Evolutionary conservation across 257 asterid species (phyloP).

Genomic region (Ballota nigra): DNA sequence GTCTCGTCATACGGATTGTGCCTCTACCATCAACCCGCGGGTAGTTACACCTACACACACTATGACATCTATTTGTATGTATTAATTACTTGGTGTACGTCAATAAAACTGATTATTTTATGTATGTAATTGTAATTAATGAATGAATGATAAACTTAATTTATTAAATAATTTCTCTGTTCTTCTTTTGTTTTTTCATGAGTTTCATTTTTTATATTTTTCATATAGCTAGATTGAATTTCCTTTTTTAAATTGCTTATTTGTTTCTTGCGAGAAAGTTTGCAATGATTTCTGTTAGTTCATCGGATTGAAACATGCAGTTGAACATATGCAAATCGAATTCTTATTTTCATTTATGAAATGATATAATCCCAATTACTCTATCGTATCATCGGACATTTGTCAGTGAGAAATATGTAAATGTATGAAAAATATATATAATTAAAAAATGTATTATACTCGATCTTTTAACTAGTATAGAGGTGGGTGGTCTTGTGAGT

Average conservation of each 20-base stretch:
- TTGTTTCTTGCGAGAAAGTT: background rate
- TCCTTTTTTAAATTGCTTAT: no score
- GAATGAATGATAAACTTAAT: no score
- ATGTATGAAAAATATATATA: background rate
- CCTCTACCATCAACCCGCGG: constrained; percentile 1
- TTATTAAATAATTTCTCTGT: no score
- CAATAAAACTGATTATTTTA: background rate
- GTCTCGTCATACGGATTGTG: constrained; percentile 35
- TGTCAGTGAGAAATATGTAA: no score
- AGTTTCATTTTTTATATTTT: background rate
- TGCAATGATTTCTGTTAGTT: background rate
- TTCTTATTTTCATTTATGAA: background rate
- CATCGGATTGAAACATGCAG: no score
- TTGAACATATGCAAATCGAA: background rate
- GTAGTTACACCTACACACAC: background rate
- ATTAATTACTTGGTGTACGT: background rate
- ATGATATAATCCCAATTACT: no score
- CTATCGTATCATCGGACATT: background rate
- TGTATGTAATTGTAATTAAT: no score
- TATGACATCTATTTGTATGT: background rate
- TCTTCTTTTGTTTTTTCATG: background rate
- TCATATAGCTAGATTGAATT: no score
- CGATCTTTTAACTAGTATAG: no score
- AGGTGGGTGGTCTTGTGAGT: no score
- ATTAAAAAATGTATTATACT: background rate